These are phyloP conservation scores for Aspergillus pseudoglaucus DNA, from an alignment of 2,329 filamentous ascomycete species.

Conservation along the genomic window DNA sequence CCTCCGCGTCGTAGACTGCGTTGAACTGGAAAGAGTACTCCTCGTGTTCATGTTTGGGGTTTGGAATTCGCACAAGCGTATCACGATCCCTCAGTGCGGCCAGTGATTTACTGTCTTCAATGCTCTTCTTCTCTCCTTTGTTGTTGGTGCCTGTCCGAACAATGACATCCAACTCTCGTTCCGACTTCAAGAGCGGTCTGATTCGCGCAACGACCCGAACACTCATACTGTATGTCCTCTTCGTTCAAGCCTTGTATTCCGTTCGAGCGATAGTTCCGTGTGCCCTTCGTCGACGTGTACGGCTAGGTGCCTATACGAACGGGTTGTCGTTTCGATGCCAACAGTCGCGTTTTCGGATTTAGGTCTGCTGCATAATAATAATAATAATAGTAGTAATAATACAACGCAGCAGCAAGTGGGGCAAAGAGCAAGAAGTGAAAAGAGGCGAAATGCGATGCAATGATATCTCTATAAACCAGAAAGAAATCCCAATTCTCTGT, in stretches of 20 bases:
- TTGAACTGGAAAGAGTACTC: constrained; percentile 94
- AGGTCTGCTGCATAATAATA: neutral
- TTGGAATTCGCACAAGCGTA: constrained; percentile 77
- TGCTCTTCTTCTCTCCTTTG: constrained; percentile 21
- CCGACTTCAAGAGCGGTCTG: constrained; percentile 76
- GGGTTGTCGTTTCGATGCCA: neutral
- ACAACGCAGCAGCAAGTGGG: neutral
- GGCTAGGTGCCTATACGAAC: neutral
- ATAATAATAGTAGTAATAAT: neutral
- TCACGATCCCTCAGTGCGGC: constrained; percentile 47
- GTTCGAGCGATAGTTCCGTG: neutral
- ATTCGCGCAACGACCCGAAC: constrained; percentile 88
- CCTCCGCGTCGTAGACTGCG: constrained; percentile 74
- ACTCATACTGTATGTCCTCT: constrained; percentile 27
- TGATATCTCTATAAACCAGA: neutral
- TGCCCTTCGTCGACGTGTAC: neutral
- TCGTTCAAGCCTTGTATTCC: neutral
- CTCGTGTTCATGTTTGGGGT: constrained; percentile 84
- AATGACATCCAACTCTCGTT: constrained; percentile 82
- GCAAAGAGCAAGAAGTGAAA: neutral
- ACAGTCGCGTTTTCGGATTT: neutral
- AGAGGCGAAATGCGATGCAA: neutral
- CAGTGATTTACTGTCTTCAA: constrained; percentile 17
- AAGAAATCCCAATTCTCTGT: neutral
- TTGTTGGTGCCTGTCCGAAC: constrained; percentile 56